Conservation (phyloP, 2,329 filamentous ascomycete species). For the Phyllosticta citriasiana region DNA sequence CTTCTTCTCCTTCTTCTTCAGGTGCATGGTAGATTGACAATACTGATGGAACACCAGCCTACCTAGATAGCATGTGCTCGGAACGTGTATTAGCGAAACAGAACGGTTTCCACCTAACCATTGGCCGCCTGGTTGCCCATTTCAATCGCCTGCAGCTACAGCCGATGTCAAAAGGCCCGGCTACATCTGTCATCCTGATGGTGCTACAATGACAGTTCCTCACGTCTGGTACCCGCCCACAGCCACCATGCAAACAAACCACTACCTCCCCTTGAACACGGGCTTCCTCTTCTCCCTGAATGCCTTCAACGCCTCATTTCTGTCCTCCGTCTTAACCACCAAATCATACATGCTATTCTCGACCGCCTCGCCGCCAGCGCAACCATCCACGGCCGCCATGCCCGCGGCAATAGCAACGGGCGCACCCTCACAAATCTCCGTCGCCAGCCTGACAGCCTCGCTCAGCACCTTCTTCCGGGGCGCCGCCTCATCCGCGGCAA, state of each 20-base stretch:
- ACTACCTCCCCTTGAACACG: slow-evolving; percentile 47
- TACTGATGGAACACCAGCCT: not conserved
- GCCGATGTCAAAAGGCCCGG: no score
- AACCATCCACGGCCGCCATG: slow-evolving; percentile 66
- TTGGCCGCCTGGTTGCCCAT: no score
- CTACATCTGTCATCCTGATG: no score
- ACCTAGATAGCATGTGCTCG: not conserved
- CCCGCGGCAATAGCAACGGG: slow-evolving; percentile 74
- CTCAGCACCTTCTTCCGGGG: slow-evolving; percentile 55
- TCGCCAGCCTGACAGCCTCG: slow-evolving; percentile 68
- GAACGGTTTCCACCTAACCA: no score
- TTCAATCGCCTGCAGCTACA: no score
- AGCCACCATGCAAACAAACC: no score
- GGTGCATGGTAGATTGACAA: not conserved
- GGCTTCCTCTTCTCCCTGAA: slow-evolving; percentile 71
- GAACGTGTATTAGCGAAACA: not conserved
- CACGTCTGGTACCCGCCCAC: no score
- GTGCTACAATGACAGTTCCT: no score
- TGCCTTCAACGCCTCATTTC: slow-evolving; percentile 76
- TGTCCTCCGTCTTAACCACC: slow-evolving; percentile 75
- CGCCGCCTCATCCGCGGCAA: slow-evolving; percentile 41
- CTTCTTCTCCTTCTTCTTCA: no score
- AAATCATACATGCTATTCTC: slow-evolving; percentile 81
- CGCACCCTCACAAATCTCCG: slow-evolving; percentile 81
- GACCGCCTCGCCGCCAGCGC: slow-evolving; percentile 54